A percentile compares a stretch with the other conserved stretches of the same genome.
phyloP scores from a whole-genome alignment of 2,329 filamentous ascomycete species.

The Hymenoscyphus occultus region DNA sequence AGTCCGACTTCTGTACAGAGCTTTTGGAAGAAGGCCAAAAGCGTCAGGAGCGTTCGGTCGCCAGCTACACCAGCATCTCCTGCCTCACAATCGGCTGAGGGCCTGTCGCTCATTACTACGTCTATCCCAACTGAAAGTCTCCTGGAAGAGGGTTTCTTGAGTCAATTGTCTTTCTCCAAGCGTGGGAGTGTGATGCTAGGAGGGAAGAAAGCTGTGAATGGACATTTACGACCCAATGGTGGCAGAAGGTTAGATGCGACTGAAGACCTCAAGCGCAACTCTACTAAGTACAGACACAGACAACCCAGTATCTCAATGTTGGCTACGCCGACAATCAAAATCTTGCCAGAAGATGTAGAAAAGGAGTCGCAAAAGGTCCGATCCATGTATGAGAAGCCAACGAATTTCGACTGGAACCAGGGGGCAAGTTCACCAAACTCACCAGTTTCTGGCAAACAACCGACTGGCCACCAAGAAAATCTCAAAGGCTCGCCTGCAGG shows the following conservation, averaged over 20 bases:
- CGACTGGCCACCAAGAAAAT: not conserved
- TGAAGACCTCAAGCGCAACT: not conserved
- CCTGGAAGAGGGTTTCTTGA: constrained; percentile 57
- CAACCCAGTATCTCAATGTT: constrained; percentile 34
- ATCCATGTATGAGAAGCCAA: constrained; percentile 36
- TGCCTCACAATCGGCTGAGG: constrained; percentile 32
- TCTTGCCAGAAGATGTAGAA: constrained; percentile 33
- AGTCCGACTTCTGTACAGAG: constrained; percentile 15
- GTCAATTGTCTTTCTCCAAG: constrained; percentile 57
- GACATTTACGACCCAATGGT: constrained; percentile 25
- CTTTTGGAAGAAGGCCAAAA: constrained; percentile 24
- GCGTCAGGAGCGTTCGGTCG: constrained; percentile 18
- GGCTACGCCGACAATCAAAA: constrained; percentile 25
- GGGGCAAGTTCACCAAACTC: constrained; percentile 16
- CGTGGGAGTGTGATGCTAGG: constrained; percentile 62
- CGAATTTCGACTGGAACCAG: constrained; percentile 29
- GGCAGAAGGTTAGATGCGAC: constrained; percentile 27
- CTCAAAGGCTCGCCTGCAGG: constrained; percentile 7
- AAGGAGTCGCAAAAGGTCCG: constrained; percentile 37
- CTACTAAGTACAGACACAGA: constrained; percentile 24
- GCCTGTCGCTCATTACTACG: constrained; percentile 53
- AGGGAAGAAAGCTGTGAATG: constrained; percentile 40
- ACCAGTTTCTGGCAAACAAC: not conserved
- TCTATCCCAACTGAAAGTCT: constrained; percentile 55
- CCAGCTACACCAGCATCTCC: constrained; percentile 13